Conservation (phyloP, 768 basidiomycete genomes). For the Sistotremastrum niveocremeum region DNA sequence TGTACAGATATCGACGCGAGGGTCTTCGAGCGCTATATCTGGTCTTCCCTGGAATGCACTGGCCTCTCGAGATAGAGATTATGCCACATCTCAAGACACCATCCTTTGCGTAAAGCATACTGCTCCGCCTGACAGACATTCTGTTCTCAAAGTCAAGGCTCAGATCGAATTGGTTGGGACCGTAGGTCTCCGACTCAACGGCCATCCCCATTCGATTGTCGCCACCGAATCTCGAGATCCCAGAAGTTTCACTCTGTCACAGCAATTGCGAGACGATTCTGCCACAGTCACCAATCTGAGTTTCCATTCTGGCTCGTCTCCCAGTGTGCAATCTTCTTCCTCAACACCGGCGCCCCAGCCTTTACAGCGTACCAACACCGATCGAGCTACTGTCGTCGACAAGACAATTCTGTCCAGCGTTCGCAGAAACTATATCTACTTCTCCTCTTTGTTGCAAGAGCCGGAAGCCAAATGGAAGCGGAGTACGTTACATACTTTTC, state of each 20-base stretch:
- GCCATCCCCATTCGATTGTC: slow-evolving; percentile 56
- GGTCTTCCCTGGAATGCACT: slow-evolving; percentile 59
- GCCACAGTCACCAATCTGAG: slow-evolving; percentile 53
- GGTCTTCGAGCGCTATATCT: slow-evolving; percentile 59
- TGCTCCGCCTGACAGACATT: slow-evolving; percentile 54
- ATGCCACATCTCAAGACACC: slow-evolving; percentile 32
- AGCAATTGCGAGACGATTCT: slow-evolving; percentile 60
- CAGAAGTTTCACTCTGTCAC: slow-evolving; percentile 39
- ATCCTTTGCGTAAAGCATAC: slow-evolving; percentile 54
- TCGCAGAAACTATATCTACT: slow-evolving; percentile 92
- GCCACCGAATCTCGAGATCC: slow-evolving; percentile 57
- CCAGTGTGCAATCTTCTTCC: slow-evolving; percentile 29
- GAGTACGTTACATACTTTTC: slow-evolving; percentile 34
- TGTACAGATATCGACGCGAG: slow-evolving; percentile 62
- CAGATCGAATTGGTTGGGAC: slow-evolving; percentile 72
- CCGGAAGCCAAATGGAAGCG: slow-evolving; percentile 96
- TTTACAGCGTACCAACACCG: slow-evolving; percentile 23
- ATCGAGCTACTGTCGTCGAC: slow-evolving; percentile 45
- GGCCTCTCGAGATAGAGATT: slow-evolving; percentile 36
- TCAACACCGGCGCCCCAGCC: slow-evolving; percentile 16
- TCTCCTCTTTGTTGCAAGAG: slow-evolving; percentile 91
- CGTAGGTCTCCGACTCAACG: slow-evolving; percentile 76
- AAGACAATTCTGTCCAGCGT: slow-evolving; percentile 81
- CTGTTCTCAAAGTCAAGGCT: slow-evolving; percentile 67
- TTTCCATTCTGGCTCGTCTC: slow-evolving; percentile 52